Evolutionary conservation across 2,329 filamentous ascomycete species (phyloP), one percentile per base, ranked within the genome.

Genomic region (Lachnellula suecica): DNA sequence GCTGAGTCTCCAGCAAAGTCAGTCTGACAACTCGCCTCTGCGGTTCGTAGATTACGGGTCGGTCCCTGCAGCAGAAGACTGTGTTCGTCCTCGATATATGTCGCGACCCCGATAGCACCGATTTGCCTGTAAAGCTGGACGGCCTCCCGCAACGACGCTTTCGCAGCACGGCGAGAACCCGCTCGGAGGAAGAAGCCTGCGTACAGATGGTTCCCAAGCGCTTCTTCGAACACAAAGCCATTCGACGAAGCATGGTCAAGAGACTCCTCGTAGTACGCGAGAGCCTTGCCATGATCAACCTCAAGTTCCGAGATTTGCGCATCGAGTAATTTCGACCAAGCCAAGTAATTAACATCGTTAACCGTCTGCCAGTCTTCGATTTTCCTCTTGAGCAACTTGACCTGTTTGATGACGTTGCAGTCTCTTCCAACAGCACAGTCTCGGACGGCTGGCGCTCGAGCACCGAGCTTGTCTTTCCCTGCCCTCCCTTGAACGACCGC

Each of bases 241-340:
- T 89, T 78, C 50, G 87, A 77, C 19, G 87, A 77, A 11, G 85
- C 82, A 62, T 91, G 88, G 61, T 92, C 87, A 52, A 91, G 71
- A 6, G 85, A 83, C 56, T 82, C 76, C 65, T 93, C 89, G 62
- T 90, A 92, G 41, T 79, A 72, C 22, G 73, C 73, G 29, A 91
- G 75, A 7, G 86, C 83, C 2, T 69, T 64, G 3, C 81, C 83
- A 54, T 83, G 77, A 29, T 85, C 71, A 7, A 71, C 71, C 4
- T 74, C 72, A 50, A 89, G 72, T 59, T 92, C 88, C 3, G 81
- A 77, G 17, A 89, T 72, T 60, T 90, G 85, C 1, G 87, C 88
- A 49, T 83, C 79, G 0, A 93, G 73, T 13, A 90, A 72, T 52
- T 79, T 81, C 4, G 85, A 82, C 84, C 86, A 91, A 1, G 79